These are phyloP conservation scores for Knufia petricola DNA, from an alignment of 2,329 filamentous ascomycete species.

Conservation along the genomic window DNA sequence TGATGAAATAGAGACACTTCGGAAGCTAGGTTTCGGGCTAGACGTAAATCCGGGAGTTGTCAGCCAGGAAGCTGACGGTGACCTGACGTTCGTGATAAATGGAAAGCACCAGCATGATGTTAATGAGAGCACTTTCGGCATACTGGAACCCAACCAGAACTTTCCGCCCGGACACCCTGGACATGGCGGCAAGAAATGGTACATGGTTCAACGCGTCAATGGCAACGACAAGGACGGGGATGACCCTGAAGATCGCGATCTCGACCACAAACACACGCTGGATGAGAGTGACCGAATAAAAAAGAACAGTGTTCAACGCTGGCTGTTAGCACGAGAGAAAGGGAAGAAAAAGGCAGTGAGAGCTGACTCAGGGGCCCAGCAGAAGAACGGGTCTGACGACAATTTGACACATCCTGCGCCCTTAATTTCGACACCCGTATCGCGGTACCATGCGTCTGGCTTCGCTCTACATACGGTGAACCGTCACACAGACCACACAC, in stretches of 20 bases:
- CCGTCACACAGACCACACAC: constrained; percentile 58
- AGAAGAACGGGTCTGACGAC: neutral
- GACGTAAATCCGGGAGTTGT: constrained; percentile 21
- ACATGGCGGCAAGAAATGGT: constrained; percentile 48
- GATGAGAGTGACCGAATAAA: constrained; percentile 69
- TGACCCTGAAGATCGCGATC: constrained; percentile 35
- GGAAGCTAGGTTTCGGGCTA: constrained; percentile 12
- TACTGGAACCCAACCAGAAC: constrained; percentile 33
- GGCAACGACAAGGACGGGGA: constrained; percentile 41
- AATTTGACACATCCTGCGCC: neutral
- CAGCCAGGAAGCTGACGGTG: constrained; percentile 21
- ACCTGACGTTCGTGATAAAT: constrained; percentile 4
- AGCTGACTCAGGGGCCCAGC: constrained; percentile 10
- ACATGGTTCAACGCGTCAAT: constrained; percentile 69
- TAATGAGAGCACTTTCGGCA: constrained; percentile 30
- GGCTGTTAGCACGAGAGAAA: constrained; percentile 54
- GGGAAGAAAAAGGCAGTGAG: constrained; percentile 47
- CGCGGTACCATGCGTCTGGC: constrained; percentile 38
- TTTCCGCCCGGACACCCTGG: constrained; percentile 39
- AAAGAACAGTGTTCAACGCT: constrained; percentile 66
- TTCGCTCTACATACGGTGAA: constrained; percentile 58
- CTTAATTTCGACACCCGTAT: neutral
- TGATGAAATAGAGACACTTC: constrained; percentile 20
- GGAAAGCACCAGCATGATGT: constrained; percentile 15
- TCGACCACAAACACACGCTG: constrained; percentile 62